Evolutionary conservation across 2,329 filamentous ascomycete genomes (phyloP).

Genomic region (Rugonectria rugulosa): DNA sequence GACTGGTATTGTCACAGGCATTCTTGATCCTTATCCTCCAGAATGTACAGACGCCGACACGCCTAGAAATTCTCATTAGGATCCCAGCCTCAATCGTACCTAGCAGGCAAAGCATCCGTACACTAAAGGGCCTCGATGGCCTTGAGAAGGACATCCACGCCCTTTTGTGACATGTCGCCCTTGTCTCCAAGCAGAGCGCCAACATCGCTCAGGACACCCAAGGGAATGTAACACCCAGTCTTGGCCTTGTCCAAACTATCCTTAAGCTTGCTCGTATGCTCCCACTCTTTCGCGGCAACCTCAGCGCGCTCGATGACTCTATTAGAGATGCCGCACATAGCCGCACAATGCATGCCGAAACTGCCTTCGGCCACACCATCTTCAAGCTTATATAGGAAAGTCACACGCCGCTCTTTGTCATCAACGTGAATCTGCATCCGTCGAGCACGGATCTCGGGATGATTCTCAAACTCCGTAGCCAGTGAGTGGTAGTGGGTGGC

Average conservation of each 20-base stretch:
- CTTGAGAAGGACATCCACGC: constrained; percentile 65
- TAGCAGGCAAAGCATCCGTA: constrained; percentile 5
- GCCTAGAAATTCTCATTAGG: constrained; percentile 8
- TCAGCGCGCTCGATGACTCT: constrained; percentile 88
- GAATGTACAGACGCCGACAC: constrained; percentile 28
- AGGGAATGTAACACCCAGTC: constrained; percentile 79
- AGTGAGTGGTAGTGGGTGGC: constrained; percentile 97
- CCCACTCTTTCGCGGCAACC: constrained; percentile 88
- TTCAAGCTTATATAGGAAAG: constrained; percentile 94
- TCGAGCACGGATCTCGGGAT: constrained; percentile 85
- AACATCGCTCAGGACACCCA: constrained; percentile 89
- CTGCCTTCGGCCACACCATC: constrained; percentile 93
- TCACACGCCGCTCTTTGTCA: constrained; percentile 82
- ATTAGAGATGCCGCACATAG: constrained; percentile 92
- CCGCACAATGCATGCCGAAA: constrained; percentile 98
- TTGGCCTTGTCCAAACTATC: constrained; percentile 85
- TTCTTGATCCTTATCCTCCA: constrained; percentile 8
- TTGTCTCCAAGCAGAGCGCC: constrained; percentile 74
- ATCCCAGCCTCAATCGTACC: not conserved
- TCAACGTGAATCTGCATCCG: constrained; percentile 97
- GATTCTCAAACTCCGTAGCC: constrained; percentile 86
- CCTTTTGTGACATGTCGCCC: constrained; percentile 56
- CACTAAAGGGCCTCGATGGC: constrained; percentile 65
- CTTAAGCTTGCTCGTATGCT: constrained; percentile 90
- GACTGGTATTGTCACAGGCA: constrained; percentile 5